These are phyloP conservation scores for Carex cristatella DNA, from an alignment of 176 grass and related monocot genomes.

Conservation along the genomic window DNA sequence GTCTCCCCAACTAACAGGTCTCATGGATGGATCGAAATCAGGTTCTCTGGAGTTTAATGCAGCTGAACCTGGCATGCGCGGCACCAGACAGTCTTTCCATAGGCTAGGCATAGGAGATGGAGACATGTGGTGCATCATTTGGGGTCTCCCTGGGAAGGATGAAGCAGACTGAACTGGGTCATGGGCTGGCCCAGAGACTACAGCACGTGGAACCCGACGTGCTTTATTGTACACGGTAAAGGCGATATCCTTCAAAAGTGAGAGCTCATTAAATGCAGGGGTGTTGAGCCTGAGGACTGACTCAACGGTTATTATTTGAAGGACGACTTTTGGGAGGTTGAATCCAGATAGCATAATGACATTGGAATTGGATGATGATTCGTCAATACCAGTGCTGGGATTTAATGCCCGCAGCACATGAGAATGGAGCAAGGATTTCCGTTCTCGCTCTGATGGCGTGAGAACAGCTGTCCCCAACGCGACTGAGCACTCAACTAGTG, in stretches of 20 bases:
- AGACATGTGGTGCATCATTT: slow-evolving; percentile 73
- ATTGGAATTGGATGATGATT: slow-evolving; percentile 54
- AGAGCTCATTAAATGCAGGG: slow-evolving; percentile 63
- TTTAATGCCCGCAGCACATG: slow-evolving; percentile 65
- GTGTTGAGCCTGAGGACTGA: slow-evolving; percentile 67
- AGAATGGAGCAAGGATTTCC: slow-evolving; percentile 53
- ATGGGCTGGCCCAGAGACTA: slow-evolving; percentile 23
- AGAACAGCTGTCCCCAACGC: slow-evolving; percentile 72
- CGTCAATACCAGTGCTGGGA: slow-evolving; percentile 50
- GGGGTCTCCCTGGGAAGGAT: slow-evolving; percentile 57
- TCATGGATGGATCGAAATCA: slow-evolving; percentile 81
- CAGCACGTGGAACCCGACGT: slow-evolving; percentile 51
- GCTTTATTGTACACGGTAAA: slow-evolving; percentile 97
- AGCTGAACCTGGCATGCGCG: slow-evolving; percentile 66
- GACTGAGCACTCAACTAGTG: slow-evolving; percentile 78
- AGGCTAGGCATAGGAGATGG: slow-evolving; percentile 61
- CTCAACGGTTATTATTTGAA: slow-evolving; percentile 89
- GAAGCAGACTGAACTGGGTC: slow-evolving; percentile 72
- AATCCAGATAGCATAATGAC: slow-evolving; percentile 95
- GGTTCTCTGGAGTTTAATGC: slow-evolving; percentile 55
- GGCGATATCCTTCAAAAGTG: slow-evolving; percentile 90
- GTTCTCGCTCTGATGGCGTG: slow-evolving; percentile 61
- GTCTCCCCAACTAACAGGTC: slow-evolving; percentile 59
- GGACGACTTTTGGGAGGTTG: slow-evolving; percentile 79
- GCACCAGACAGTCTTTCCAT: slow-evolving; percentile 86